phyloP scores from a whole-genome alignment of 352 stramenopile species.

The Phytophthora sp. region DNA sequence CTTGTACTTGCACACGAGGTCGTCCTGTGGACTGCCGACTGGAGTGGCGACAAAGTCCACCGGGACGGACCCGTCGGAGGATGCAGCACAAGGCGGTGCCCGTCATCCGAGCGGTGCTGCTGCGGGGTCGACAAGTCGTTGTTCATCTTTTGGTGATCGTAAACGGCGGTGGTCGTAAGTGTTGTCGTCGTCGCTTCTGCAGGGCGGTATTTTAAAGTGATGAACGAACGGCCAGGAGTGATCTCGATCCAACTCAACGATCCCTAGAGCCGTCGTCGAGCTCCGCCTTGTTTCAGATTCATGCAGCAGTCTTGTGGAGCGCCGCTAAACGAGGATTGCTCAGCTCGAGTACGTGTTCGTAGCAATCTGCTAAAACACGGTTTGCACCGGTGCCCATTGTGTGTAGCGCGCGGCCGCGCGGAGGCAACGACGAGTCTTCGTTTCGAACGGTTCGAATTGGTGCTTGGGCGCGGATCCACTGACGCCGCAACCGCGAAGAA shows the following conservation, averaged over 20 bases:
- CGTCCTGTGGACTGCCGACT: background rate
- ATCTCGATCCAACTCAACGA: background rate
- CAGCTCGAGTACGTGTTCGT: background rate
- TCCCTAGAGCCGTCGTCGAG: background rate
- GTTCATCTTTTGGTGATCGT: slow-evolving; percentile 31
- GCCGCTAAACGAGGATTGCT: background rate
- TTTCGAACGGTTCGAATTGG: slow-evolving; percentile 23
- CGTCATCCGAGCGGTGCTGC: slow-evolving; percentile 15
- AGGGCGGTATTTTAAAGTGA: slow-evolving; percentile 12
- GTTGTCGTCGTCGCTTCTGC: slow-evolving; percentile 15
- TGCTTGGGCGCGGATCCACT: slow-evolving; percentile 1
- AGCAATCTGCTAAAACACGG: slow-evolving; percentile 24
- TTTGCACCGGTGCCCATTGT: slow-evolving; percentile 6
- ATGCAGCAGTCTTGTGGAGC: background rate
- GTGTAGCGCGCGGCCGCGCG: too few species aligned
- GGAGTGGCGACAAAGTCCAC: background rate
- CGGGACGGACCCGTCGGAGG: slow-evolving; percentile 16
- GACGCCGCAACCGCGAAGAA: background rate
- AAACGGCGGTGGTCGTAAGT: slow-evolving; percentile 14
- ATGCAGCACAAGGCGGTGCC: slow-evolving; percentile 20
- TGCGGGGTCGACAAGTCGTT: slow-evolving; percentile 4
- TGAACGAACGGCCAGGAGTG: background rate
- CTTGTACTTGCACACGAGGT: slow-evolving; percentile 31
- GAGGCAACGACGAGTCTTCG: slow-evolving; percentile 1
- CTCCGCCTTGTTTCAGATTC: slow-evolving; percentile 19